A percentile compares a stretch with the other conserved stretches of the same genome.
Conservation (phyloP, 2,329 filamentous ascomycete species). For the Aspergillus ochraceus region DNA sequence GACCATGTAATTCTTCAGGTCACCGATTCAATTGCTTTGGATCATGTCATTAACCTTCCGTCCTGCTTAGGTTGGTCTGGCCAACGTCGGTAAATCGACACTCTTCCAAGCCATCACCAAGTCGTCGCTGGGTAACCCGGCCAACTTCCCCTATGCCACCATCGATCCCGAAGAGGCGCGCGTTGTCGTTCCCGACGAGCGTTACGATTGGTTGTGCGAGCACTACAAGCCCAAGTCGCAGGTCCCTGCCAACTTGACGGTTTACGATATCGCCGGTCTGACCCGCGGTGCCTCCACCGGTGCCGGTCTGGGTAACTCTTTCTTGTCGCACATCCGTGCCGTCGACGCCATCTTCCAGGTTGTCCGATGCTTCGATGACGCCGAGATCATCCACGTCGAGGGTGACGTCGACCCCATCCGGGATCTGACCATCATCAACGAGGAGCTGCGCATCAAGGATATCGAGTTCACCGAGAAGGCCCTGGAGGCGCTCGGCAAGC, state of each 20-base stretch:
- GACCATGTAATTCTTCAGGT: constrained; percentile 3
- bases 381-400: constrained; percentile 99
- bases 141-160: constrained; percentile 98
- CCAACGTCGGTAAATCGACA: constrained; percentile 99
- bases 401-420: constrained; percentile 94
- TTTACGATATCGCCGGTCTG: constrained; percentile 97
- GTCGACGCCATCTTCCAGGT: constrained; percentile 98
- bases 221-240: constrained; percentile 97
- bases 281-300: constrained; percentile 95
- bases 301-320: constrained; percentile 94
- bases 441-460: constrained; percentile 95
- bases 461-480: constrained; percentile 98
- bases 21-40: neutral
- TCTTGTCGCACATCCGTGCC: constrained; percentile 97
- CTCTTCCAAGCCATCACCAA: constrained; percentile 99
- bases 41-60: constrained; percentile 12
- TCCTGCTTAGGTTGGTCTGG: constrained; percentile 77
- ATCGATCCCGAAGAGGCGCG: constrained; percentile 98
- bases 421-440: constrained; percentile 94
- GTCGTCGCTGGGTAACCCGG: constrained; percentile 93
- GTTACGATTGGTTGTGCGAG: constrained; percentile 91
- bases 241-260: constrained; percentile 95
- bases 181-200: constrained; percentile 92
- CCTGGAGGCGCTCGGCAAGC: constrained; percentile 87
- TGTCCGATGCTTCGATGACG: constrained; percentile 96